Evolutionary conservation across 768 basidiomycete genomes (phyloP), one percentile per base, ranked within the genome.

Genomic region (Coprinopsis strossmayeri): DNA sequence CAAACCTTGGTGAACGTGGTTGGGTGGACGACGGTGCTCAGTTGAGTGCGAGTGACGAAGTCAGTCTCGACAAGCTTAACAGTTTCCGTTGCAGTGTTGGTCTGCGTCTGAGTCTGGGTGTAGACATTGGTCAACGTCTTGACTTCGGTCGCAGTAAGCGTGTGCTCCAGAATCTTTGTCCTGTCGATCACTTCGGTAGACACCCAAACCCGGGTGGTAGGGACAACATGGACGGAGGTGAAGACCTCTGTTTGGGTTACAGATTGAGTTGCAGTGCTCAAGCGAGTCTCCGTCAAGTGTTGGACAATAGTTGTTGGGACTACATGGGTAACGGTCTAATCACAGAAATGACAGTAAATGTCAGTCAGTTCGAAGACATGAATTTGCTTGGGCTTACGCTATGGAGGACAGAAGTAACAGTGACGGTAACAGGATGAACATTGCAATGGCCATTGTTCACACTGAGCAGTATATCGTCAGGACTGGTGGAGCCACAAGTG

Each of bases 171-270:
- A 21, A 68, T 72, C 68, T 73, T 60, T 55, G 78, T 80, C 46
- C 68, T 66, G 69, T 83, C 79, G 55, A 79, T 71, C 59, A 77
- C 67, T 62, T 83, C 76, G 18, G 83, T 86, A 13, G 81, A 84
- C 32, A 81, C 73, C 74, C 75, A 85, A 41, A 83, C 71, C 40
- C 75, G 73, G 11, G 82, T 84, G 23, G 83, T 84, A 40, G 81
- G 81, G 35, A 79, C 67, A 27, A 77, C 64, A 61, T 78, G 63
- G 20, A 77, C 69, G 5, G 76, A 76, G 2, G 80, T 81, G 55
- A 70, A 64, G 45, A 78, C 64, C 51, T 70, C 61, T 10, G 49
- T 50, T 30, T 56, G 23, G 20, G 76, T 60, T 63, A 58, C 70
- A 53, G 18, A 71, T 74, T 25, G 25, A 5, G 27, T 45, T n/a